Evolutionary conservation across 2,329 filamentous ascomycete species (phyloP).

Genomic region (Penicillium sp.): DNA sequence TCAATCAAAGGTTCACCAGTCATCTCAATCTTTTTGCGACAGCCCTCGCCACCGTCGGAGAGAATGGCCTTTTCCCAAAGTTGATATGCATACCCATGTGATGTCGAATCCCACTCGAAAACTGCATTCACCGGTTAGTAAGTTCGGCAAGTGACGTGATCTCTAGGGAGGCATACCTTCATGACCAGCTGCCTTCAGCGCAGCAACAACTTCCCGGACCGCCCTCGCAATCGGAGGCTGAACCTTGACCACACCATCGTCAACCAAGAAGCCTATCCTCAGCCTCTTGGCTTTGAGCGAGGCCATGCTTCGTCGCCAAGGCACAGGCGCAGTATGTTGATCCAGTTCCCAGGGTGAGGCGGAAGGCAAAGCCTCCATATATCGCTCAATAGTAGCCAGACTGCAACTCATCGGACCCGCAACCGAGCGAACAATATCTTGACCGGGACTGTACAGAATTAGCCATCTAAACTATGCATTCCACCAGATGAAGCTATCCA

Average conservation of each 20-base stretch:
- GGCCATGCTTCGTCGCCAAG: slow-evolving; percentile 39
- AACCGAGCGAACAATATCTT: slow-evolving; percentile 35
- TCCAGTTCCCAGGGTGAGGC: slow-evolving; percentile 44
- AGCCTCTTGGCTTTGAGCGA: slow-evolving; percentile 48
- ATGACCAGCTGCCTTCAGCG: slow-evolving; percentile 60
- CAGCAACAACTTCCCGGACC: slow-evolving; percentile 57
- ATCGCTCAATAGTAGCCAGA: slow-evolving; percentile 34
- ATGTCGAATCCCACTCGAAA: slow-evolving; percentile 39
- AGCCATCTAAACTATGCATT: background rate
- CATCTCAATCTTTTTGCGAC: slow-evolving; percentile 33
- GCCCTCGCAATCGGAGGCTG: slow-evolving; percentile 64
- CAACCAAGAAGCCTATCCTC: slow-evolving; percentile 63
- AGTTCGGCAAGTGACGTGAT: background rate
- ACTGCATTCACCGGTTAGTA: slow-evolving; percentile 20
- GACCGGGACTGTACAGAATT: slow-evolving; percentile 25
- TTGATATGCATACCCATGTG: slow-evolving; percentile 34
- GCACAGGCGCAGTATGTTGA: slow-evolving; percentile 41
- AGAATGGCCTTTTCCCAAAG: slow-evolving; percentile 40
- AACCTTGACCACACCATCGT: slow-evolving; percentile 63
- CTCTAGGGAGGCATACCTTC: slow-evolving; percentile 48
- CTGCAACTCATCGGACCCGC: slow-evolving; percentile 36
- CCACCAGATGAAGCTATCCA: slow-evolving; percentile 11
- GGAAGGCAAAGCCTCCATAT: slow-evolving; percentile 41
- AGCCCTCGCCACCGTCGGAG: slow-evolving; percentile 40
- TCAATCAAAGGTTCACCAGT: slow-evolving; percentile 40